Evolutionary conservation across 2,329 filamentous ascomycete species (phyloP).

Genomic region (Coniochaeta prunicola): DNA sequence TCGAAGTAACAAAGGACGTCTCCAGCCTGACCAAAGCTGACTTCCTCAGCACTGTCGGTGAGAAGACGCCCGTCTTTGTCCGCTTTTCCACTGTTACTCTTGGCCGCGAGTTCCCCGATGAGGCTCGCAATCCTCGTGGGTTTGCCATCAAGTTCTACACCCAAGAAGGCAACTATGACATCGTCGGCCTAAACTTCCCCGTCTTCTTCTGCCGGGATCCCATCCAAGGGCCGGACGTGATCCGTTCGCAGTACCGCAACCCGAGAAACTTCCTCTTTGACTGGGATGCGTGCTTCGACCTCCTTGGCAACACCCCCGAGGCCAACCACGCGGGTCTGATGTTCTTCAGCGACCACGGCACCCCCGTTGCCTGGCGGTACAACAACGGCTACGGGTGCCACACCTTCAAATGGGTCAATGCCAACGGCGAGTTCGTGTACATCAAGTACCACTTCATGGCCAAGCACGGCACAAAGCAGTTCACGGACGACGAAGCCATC

Average conservation of each 20-base stretch:
- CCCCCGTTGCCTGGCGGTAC: constrained; percentile 35
- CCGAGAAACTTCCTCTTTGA: constrained; percentile 41
- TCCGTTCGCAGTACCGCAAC: constrained; percentile 36
- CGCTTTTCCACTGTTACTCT: constrained; percentile 74
- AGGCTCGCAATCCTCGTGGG: constrained; percentile 55
- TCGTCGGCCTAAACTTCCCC: constrained; percentile 39
- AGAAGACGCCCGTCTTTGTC: constrained; percentile 56
- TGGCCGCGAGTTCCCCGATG: constrained; percentile 70
- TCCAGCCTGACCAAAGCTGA: constrained; percentile 52
- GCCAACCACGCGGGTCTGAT: constrained; percentile 39
- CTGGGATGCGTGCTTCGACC: constrained; percentile 38
- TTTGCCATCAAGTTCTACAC: constrained; percentile 63
- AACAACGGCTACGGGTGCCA: constrained; percentile 36
- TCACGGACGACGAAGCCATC: constrained; percentile 20
- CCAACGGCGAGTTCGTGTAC: constrained; percentile 38
- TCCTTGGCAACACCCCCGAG: constrained; percentile 40
- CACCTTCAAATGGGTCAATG: constrained; percentile 40
- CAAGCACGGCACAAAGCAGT: background rate
- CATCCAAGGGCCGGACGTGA: constrained; percentile 38
- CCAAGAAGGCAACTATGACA: constrained; percentile 54
- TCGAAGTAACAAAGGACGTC: constrained; percentile 57
- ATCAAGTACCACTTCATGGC: constrained; percentile 22
- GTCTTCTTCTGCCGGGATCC: constrained; percentile 42
- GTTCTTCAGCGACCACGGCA: constrained; percentile 43
- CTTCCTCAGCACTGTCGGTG: constrained; percentile 9